Evolutionary conservation across 75 land plant species (phyloP), one percentile per base, ranked within the genome.

Genomic region (Adiantum capillusveneris): DNA sequence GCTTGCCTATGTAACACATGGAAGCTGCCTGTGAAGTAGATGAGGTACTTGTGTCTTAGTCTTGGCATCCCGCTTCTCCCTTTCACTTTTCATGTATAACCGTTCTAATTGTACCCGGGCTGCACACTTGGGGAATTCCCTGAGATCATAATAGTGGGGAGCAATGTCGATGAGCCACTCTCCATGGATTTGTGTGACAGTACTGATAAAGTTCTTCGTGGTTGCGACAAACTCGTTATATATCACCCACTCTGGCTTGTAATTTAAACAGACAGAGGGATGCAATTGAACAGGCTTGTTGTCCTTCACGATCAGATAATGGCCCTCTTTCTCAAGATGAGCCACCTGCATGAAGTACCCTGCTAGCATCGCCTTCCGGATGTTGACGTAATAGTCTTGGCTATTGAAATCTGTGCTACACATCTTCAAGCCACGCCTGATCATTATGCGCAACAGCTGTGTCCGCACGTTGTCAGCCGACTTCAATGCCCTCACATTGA

Each of bases 341-440:
- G 98, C 98, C 30, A 89, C 98, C 68, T 89, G 96, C 96, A 89
- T 93, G 54, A 89, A 93, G 50, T 93, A 93, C 0, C 98, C 98
- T 29, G 95, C 84, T 18, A 93, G 81, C 85, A 93, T 83, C 18
- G 95, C 86, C 73, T 89, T 93, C 26, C 95, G 80, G 17, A 93
- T 93, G 65, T 89, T 93, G 53, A 83, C 31, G 57, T 93, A 93
- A 68, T 89, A 89, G 31, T 88, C 90, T 7, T 85, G 83, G 53
- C 85, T 93, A 63, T 79, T 81, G 71, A 93, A 93, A 52, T 93
- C 98, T 7, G 90, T 89, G 74, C 96, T 93, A 87, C 87, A 83
- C 56, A 89, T 45, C 73, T 81, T 93, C 43, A 93, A 79, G 66
- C 81, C 77, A 71, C 80, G 83, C 31, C 98, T 65, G 39, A 70